These are phyloP conservation scores for Hortiboletus campestris DNA, from an alignment of 768 basidiomycete species.

Conservation along the genomic window DNA sequence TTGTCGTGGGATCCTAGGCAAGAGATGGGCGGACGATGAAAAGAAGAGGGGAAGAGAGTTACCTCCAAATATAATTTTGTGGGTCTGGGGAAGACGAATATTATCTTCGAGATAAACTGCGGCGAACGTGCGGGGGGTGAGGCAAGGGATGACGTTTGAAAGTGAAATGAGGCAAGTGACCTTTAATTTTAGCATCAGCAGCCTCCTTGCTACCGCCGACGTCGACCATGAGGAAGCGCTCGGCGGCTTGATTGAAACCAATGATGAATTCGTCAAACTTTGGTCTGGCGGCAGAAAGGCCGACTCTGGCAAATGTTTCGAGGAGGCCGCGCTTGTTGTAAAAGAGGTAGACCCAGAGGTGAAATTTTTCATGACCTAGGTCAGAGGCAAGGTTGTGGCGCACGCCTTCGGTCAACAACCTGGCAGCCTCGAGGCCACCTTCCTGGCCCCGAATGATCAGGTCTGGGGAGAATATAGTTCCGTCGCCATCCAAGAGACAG, in stretches of 20 bases:
- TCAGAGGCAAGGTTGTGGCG: conserved; percentile 24
- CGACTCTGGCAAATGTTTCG: conserved; percentile 43
- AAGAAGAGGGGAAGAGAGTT: conserved; percentile 5
- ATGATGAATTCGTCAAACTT: conserved; percentile 63
- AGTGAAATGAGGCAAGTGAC: conserved; percentile 32
- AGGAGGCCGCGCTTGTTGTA: conserved; percentile 60
- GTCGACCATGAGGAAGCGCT: conserved; percentile 67
- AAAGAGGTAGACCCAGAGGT: conserved; percentile 63
- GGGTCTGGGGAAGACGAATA: conserved; percentile 56
- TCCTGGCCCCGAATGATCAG: conserved; percentile 53
- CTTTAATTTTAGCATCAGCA: conserved; percentile 74
- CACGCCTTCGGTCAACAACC: conserved; percentile 38
- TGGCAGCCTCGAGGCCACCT: conserved; percentile 59
- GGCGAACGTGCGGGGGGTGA: conserved; percentile 5
- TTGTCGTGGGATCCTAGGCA: conserved; percentile 66
- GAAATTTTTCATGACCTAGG: conserved; percentile 31
- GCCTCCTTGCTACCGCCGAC: conserved; percentile 72
- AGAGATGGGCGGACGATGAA: conserved; percentile 1
- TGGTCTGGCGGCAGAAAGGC: conserved; percentile 33
- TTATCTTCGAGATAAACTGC: conserved; percentile 41
- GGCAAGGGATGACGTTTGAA: not conserved
- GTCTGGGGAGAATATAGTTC: conserved; percentile 53
- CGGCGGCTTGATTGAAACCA: conserved; percentile 69
- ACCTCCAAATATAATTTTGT: conserved; percentile 70
- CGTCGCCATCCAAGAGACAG: conserved; percentile 63